Conservation (phyloP, 1,284 basidiomycete genomes). For the Ganoderma leucocontextum region DNA sequence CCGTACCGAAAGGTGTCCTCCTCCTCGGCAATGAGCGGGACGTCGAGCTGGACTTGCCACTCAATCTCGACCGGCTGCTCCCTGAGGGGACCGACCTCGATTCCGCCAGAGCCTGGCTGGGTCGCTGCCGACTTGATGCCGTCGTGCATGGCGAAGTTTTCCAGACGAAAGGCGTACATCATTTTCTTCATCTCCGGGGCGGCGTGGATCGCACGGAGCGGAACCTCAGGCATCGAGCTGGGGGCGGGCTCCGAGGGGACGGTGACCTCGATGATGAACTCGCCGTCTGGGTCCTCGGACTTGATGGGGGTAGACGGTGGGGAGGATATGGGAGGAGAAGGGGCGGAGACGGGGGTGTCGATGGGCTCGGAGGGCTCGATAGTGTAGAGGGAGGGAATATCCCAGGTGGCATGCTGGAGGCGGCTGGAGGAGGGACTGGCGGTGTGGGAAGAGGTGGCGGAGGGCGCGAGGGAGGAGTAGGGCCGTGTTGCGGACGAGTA, state of each 20-base stretch:
- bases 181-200: slow-evolving; percentile 69
- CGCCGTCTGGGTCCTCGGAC: slow-evolving; percentile 34
- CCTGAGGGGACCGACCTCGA: slow-evolving; percentile 40
- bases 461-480: slow-evolving; percentile 29
- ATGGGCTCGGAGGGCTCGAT: slow-evolving; percentile 18
- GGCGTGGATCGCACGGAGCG: slow-evolving; percentile 76
- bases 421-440: slow-evolving; percentile 13
- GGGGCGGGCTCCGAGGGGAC: slow-evolving; percentile 33
- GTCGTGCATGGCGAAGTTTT: slow-evolving; percentile 77
- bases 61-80: slow-evolving; percentile 37
- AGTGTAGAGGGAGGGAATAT: slow-evolving; percentile 6
- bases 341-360: slow-evolving; percentile 5
- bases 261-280: slow-evolving; percentile 44
- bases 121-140: slow-evolving; percentile 43
- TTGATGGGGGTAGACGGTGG: slow-evolving; percentile 24
- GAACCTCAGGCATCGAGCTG: slow-evolving; percentile 62
- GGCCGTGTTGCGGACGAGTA: slow-evolving; percentile 24
- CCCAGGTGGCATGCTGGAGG: slow-evolving; percentile 14
- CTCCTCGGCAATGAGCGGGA: slow-evolving; percentile 30
- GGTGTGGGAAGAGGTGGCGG: slow-evolving; percentile 14
- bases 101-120: slow-evolving; percentile 35
- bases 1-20: slow-evolving; percentile 15
- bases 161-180: slow-evolving; percentile 80
- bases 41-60: slow-evolving; percentile 38
- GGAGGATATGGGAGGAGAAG: slow-evolving; percentile 9